Conservation (phyloP, 805 yeast species). For the Candida xiaguanensis region DNA sequence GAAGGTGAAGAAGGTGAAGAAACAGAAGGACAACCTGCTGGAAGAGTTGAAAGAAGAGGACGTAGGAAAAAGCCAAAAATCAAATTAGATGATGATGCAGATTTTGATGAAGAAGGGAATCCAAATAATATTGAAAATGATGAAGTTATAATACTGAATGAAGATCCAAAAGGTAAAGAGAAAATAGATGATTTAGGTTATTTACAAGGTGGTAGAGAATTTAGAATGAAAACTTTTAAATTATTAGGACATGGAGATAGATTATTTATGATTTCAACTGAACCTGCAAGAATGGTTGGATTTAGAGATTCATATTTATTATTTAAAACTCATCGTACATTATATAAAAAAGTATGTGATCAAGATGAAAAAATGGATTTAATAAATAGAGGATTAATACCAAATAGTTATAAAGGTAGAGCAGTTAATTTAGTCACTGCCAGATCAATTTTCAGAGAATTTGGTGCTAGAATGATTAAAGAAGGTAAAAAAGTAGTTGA, state of each 20-base stretch:
- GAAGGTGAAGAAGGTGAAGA: constrained; percentile 20
- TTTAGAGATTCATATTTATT: constrained; percentile 87
- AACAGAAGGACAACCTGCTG: constrained; percentile 15
- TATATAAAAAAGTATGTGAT: constrained; percentile 68
- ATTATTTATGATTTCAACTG: constrained; percentile 87
- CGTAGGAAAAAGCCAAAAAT: constrained; percentile 41
- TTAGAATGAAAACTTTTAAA: constrained; percentile 66
- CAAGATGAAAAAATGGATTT: constrained; percentile 81
- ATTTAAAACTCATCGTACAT: constrained; percentile 77
- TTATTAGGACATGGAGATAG: constrained; percentile 63
- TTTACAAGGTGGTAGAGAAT: constrained; percentile 69
- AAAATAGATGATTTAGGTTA: constrained; percentile 70
- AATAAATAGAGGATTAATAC: constrained; percentile 75
- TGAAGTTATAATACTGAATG: constrained; percentile 67
- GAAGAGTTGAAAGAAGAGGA: constrained; percentile 30
- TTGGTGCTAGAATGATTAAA: constrained; percentile 79
- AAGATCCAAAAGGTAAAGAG: constrained; percentile 72
- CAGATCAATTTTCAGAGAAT: constrained; percentile 81
- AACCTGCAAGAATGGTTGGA: constrained; percentile 93
- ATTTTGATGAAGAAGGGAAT: constrained; percentile 65
- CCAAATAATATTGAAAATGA: constrained; percentile 64
- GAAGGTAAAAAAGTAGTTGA: constrained; percentile 80
- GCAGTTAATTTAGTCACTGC: constrained; percentile 90
- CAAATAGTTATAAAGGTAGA: constrained; percentile 87
- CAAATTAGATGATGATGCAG: constrained; percentile 35